These are phyloP conservation scores for Trichoderma simmonsii DNA, from an alignment of 2,329 filamentous ascomycete species.

Conservation along the genomic window DNA sequence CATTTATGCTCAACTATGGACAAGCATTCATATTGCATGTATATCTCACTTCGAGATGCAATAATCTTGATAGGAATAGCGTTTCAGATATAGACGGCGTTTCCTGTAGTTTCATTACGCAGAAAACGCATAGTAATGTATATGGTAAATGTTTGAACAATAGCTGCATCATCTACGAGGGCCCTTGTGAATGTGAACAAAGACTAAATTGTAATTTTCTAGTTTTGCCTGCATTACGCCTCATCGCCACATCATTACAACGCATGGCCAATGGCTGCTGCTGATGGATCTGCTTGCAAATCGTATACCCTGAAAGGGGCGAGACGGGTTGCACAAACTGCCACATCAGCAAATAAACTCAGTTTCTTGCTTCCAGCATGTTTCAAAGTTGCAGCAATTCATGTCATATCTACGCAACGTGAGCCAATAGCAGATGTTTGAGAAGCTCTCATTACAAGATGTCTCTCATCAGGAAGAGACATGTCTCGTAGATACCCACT, in stretches of 20 bases:
- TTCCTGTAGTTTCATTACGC: neutral
- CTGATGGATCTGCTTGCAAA: neutral
- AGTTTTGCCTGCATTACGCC: neutral
- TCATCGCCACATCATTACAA: neutral
- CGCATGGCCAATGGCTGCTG: neutral
- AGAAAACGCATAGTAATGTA: neutral
- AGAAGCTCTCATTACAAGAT: neutral
- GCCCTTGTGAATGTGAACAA: neutral
- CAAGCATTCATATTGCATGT: neutral
- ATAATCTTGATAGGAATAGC: too few relatives aligned
- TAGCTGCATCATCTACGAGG: neutral
- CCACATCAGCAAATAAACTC: neutral
- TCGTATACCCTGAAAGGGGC: neutral
- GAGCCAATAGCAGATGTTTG: neutral
- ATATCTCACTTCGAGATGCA: neutral
- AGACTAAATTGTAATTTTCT: neutral
- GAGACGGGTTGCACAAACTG: neutral
- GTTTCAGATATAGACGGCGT: neutral
- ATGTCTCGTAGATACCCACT: neutral
- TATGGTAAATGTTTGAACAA: neutral
- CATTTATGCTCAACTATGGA: neutral
- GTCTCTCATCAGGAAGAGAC: neutral
- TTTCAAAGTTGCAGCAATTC: neutral
- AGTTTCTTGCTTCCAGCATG: neutral
- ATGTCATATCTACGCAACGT: neutral